Percentiles rank a stretch among this genome's conserved stretches.
Evolutionary conservation across 495 filamentous ascomycete genomes (phyloP).

Genomic region (Aspergillus homomorphus): DNA sequence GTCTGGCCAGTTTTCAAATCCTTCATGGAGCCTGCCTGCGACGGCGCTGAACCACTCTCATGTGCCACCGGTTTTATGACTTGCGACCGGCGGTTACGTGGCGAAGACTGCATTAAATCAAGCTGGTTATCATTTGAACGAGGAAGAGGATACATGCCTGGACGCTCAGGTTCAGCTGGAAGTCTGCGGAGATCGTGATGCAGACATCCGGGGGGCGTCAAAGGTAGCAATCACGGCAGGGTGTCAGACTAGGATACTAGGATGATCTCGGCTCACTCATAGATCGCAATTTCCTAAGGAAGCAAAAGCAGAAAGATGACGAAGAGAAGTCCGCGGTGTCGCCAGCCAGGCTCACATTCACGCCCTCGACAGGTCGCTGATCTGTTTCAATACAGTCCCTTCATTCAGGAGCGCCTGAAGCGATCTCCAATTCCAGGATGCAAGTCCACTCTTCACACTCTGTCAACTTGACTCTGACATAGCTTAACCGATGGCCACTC

Average conservation of each 20-base stretch:
- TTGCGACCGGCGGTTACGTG: neutral
- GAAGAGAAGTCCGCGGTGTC: neutral
- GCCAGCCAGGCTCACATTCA: neutral
- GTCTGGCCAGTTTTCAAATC: neutral
- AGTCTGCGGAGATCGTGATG: neutral
- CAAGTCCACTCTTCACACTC: neutral
- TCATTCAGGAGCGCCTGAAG: neutral
- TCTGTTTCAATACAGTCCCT: neutral
- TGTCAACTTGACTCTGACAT: neutral
- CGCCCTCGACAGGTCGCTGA: neutral
- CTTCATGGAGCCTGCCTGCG: neutral
- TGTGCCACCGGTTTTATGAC: neutral
- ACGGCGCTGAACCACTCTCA: neutral
- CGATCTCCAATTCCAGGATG: neutral
- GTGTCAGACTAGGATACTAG: neutral
- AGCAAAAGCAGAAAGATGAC: neutral
- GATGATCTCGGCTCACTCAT: neutral
- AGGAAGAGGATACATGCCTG: neutral
- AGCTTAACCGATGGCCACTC: neutral
- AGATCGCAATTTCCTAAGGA: neutral
- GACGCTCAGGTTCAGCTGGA: neutral
- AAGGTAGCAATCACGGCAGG: neutral
- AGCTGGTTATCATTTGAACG: neutral
- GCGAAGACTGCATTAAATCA: neutral
- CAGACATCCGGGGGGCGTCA: neutral